These are phyloP conservation scores for Paragyromitra xinjiangensis DNA, from an alignment of 495 filamentous ascomycete species.

Conservation along the genomic window DNA sequence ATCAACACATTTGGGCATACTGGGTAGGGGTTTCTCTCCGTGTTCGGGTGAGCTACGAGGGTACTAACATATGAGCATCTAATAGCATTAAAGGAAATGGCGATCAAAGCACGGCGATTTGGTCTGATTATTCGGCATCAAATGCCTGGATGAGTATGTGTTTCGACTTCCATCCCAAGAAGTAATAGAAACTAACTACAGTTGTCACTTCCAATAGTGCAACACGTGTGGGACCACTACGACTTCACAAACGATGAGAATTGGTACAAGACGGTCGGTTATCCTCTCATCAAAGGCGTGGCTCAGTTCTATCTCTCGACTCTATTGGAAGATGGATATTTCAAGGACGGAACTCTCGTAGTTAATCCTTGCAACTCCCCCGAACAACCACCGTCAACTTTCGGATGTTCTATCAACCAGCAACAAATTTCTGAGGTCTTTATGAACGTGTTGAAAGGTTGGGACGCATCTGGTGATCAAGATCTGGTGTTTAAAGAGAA, in stretches of 20 bases:
- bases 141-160: slow-evolving; percentile 63
- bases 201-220: slow-evolving; percentile 52
- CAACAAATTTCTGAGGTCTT: slow-evolving; percentile 64
- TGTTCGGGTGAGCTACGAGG: background rate
- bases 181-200: background rate
- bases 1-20: slow-evolving; percentile 66
- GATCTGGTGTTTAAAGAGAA: slow-evolving; percentile 43
- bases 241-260: slow-evolving; percentile 61
- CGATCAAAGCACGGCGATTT: slow-evolving; percentile 53
- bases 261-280: slow-evolving; percentile 61
- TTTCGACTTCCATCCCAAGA: background rate
- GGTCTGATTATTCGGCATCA: slow-evolving; percentile 61
- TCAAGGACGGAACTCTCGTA: slow-evolving; percentile 64
- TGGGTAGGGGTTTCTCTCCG: slow-evolving; percentile 33
- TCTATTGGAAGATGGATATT: slow-evolving; percentile 61
- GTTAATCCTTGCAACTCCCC: slow-evolving; percentile 65
- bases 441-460: slow-evolving; percentile 58
- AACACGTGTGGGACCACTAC: slow-evolving; percentile 64
- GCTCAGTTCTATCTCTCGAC: slow-evolving; percentile 64
- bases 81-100: slow-evolving; percentile 59
- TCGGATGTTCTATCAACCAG: slow-evolving; percentile 64
- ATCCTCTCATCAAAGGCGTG: slow-evolving; percentile 63
- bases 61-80: background rate
- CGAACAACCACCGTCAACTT: slow-evolving; percentile 65
- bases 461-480: slow-evolving; percentile 40